Conservation (phyloP, 2,329 filamentous ascomycete genomes). For the Ilyonectria mors-panacis region DNA sequence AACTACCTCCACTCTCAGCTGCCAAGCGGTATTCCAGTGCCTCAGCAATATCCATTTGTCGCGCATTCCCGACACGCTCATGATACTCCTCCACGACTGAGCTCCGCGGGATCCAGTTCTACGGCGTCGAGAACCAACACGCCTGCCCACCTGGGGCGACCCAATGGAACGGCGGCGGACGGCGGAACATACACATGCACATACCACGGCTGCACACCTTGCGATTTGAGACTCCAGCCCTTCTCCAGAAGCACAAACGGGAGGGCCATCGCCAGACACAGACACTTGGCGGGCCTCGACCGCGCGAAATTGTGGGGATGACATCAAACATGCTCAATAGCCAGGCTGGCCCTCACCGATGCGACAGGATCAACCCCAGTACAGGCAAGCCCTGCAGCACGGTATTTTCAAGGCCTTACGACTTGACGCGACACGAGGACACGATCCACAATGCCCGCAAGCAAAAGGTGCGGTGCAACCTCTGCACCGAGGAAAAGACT, state of each 20-base stretch:
- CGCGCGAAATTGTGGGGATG: constrained; percentile 56
- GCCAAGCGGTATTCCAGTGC: constrained; percentile 58
- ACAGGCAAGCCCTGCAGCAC: constrained; percentile 96
- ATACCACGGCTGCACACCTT: constrained; percentile 90
- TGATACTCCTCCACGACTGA: constrained; percentile 56
- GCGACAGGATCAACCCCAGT: constrained; percentile 92
- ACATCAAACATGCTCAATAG: constrained; percentile 78
- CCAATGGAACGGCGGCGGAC: constrained; percentile 78
- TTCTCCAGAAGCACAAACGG: constrained; percentile 95
- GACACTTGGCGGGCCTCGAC: constrained; percentile 51
- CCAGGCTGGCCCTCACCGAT: constrained; percentile 93
- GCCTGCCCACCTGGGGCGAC: constrained; percentile 61
- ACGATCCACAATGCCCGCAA: constrained; percentile 97
- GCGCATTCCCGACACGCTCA: constrained; percentile 54
- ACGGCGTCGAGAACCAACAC: constrained; percentile 51
- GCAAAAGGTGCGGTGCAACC: constrained; percentile 92
- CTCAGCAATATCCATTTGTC: constrained; percentile 68
- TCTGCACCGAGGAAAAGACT: constrained; percentile 96
- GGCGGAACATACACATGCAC: constrained; percentile 96
- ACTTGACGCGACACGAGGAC: constrained; percentile 95
- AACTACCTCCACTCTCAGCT: constrained; percentile 55
- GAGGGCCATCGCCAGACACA: constrained; percentile 89
- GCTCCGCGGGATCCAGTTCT: constrained; percentile 60
- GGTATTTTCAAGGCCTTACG: constrained; percentile 94
- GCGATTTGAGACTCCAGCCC: constrained; percentile 88